These are phyloP conservation scores for Pinus tabuliformis DNA, from an alignment of 75 land plant species.

Conservation along the genomic window DNA sequence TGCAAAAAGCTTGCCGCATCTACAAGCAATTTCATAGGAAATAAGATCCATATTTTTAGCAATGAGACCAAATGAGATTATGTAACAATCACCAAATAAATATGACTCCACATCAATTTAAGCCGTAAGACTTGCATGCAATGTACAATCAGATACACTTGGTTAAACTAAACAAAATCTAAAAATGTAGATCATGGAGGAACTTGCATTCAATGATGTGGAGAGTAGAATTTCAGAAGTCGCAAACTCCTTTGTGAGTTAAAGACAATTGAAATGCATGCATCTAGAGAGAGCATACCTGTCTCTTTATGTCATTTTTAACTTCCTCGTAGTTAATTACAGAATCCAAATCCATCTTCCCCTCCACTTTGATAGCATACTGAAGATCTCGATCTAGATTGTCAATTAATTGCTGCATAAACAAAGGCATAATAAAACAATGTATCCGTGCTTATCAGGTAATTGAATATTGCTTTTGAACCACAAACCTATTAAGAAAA, in stretches of 20 bases:
- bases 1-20: too few relatives aligned
- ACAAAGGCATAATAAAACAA: constrained; percentile 4
- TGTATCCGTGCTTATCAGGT: background rate
- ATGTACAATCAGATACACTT: too few relatives aligned
- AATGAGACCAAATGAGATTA: too few relatives aligned
- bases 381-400: constrained; percentile 92
- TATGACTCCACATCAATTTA: too few relatives aligned
- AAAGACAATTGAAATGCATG: background rate
- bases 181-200: too few relatives aligned
- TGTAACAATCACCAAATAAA: too few relatives aligned
- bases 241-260: background rate
- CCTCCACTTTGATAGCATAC: constrained; percentile 97
- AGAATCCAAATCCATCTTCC: constrained; percentile 80
- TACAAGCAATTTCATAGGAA: too few relatives aligned
- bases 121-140: too few relatives aligned
- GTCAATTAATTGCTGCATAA: constrained; percentile 64
- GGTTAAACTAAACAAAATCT: too few relatives aligned
- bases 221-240: too few relatives aligned
- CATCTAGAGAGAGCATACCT: constrained; percentile 38
- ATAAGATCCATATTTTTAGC: too few relatives aligned
- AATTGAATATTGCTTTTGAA: background rate
- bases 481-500: background rate
- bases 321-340: constrained; percentile 91
- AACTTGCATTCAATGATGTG: too few relatives aligned
- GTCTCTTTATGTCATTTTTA: constrained; percentile 68